Evolutionary conservation across 1,139 yeast species (phyloP).

Genomic region (Candida neerlandica): DNA sequence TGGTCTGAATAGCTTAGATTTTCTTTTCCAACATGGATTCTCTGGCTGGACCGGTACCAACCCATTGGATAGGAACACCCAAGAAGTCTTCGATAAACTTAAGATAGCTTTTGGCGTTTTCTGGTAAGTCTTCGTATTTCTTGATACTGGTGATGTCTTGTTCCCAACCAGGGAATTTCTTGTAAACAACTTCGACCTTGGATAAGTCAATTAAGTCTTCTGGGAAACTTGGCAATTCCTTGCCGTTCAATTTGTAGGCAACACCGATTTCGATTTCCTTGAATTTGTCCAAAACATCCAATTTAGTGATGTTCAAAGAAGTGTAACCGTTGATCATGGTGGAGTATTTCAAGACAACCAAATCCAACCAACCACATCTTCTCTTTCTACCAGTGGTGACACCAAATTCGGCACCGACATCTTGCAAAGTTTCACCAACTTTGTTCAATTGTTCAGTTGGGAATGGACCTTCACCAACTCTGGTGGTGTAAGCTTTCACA

Average conservation of each 20-base stretch:
- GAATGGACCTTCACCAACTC: slow-evolving; percentile 99
- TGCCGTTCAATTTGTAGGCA: slow-evolving; percentile 77
- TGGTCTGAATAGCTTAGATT: slow-evolving; percentile 7
- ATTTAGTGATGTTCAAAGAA: slow-evolving; percentile 87
- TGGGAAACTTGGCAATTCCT: slow-evolving; percentile 79
- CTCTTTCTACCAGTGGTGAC: slow-evolving; percentile 99
- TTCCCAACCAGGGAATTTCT: slow-evolving; percentile 94
- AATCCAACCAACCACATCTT: slow-evolving; percentile 99
- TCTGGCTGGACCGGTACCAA: slow-evolving; percentile 98
- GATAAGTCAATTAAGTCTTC: slow-evolving; percentile 83
- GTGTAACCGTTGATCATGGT: slow-evolving; percentile 93
- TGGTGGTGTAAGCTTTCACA: slow-evolving; percentile 96
- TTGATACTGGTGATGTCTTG: slow-evolving; percentile 74
- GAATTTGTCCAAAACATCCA: slow-evolving; percentile 90
- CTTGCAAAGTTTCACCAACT: slow-evolving; percentile 84
- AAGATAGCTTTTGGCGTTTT: slow-evolving; percentile 82
- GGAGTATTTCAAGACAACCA: slow-evolving; percentile 92
- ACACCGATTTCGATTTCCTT: slow-evolving; percentile 86
- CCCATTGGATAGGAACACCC: slow-evolving; percentile 89
- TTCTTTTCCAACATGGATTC: slow-evolving; percentile 69
- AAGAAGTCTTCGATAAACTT: slow-evolving; percentile 82
- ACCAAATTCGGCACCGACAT: slow-evolving; percentile 94
- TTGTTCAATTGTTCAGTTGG: slow-evolving; percentile 95
- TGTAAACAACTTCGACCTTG: slow-evolving; percentile 88
- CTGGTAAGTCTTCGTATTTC: slow-evolving; percentile 78